Conservation (phyloP, 768 basidiomycete genomes). For the Phlebiopsis gigantea region DNA sequence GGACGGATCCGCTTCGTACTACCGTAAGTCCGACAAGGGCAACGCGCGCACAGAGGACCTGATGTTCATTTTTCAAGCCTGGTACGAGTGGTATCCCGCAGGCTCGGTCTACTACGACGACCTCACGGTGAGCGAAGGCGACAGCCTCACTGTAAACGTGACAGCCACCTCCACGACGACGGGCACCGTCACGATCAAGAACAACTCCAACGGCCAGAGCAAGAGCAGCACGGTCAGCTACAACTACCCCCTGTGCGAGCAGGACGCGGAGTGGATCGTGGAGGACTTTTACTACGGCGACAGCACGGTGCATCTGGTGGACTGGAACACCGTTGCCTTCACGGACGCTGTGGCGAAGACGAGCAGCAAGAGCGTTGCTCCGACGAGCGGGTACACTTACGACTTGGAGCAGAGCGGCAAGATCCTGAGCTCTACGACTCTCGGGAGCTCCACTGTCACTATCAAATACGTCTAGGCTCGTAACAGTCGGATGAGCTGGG, state of each 20-base stretch:
- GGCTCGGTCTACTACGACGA: conserved; percentile 27
- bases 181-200: conserved; percentile 21
- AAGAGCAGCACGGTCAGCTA: conserved; percentile 23
- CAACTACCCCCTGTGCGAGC: conserved; percentile 17
- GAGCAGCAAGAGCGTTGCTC: conserved; percentile 19
- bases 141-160: neutral
- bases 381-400: conserved; percentile 23
- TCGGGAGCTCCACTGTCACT: too few species aligned
- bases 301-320: conserved; percentile 26
- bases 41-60: neutral
- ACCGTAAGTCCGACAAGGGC: neutral
- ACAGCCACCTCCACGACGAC: conserved; percentile 5
- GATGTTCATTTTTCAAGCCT: conserved; percentile 13
- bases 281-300: conserved; percentile 8
- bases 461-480: too few species aligned
- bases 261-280: conserved; percentile 30
- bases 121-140: conserved; percentile 19
- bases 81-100: conserved; percentile 31
- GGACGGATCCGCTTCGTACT: neutral
- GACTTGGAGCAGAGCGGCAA: conserved; percentile 29
- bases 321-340: conserved; percentile 30
- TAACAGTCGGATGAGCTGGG: too few species aligned
- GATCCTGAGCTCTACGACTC: too few species aligned
- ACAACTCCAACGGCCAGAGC: conserved; percentile 18
- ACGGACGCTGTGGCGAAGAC: conserved; percentile 24